Base-by-base conservation (phyloP, 495 filamentous ascomycete genomes). In the Daldinia caldariorum region DNA sequence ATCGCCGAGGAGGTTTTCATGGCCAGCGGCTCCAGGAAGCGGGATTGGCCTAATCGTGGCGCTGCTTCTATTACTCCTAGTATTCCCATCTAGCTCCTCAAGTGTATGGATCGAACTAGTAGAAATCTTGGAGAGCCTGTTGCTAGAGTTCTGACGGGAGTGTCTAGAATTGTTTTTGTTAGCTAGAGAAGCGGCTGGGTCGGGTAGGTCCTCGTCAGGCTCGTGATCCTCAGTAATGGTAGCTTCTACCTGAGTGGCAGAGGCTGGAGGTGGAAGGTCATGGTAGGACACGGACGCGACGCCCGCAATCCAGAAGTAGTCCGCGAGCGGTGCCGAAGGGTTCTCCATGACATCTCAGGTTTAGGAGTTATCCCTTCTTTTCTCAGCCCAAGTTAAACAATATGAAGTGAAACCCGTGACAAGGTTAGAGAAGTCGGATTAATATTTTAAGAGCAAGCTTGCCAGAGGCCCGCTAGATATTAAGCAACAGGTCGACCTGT, bases 231-330 rank as follows among this genome's bases (percentile, higher is more conserved):
- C 94, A 69, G 90, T 90, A 67, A 97, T 97, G 7, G 90, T 94
- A 63, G 89, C 87, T 55, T 92, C 87, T 66, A 94, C 81, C 51
- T 79, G 73, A 77, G 72, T 74, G 64, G 75, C 65, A 47, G 69
- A 73, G 61, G 63, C 14, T 34, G 70, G 78, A 31, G 58, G 57
- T 29, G 71, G 75, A 26, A 74, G 79, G 67, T 89, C 86, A 61
- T 85, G 81, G 77, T 89, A 89, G 47, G 86, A 84, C 66, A 87
- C 80, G 51, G 91, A 90, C 80, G 94, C 92, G 74, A 97, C 88
- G 79, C 95, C 95, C 70, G 92, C 93, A 69, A 99, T 97, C 92
- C 95, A 99, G 82, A 99, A 99, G 83, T 96, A 97, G 79, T 99
- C 95, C 77, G 95, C 95, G 66, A 99, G 89, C 67, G 95, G 95